Evolutionary conservation across 1,284 basidiomycete genomes (phyloP).

Genomic region (Phylloboletellus chloephorus): DNA sequence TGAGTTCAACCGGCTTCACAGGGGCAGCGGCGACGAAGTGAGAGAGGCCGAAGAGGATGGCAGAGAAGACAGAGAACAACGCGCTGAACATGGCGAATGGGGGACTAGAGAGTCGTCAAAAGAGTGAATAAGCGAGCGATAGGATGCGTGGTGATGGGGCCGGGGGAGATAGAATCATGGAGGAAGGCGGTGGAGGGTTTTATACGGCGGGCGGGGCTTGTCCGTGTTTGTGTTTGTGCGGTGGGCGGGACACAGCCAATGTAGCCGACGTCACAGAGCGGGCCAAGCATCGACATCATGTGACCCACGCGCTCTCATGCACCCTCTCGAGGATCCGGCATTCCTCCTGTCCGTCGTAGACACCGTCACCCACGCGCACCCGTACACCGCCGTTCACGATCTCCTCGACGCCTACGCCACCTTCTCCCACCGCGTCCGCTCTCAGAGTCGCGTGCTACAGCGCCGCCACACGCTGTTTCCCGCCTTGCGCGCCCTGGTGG

Average conservation of each 20-base stretch:
- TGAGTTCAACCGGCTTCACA: slow-evolving; percentile 28
- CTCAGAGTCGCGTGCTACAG: slow-evolving; percentile 28
- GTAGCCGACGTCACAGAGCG: no score
- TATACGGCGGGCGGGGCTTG: slow-evolving; percentile 20
- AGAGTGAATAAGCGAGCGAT: slow-evolving; percentile 15
- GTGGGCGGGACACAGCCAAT: no score
- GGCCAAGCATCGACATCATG: no score
- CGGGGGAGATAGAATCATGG: neutral
- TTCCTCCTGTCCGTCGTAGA: slow-evolving; percentile 42
- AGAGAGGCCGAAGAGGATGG: slow-evolving; percentile 17
- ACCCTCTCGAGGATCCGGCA: slow-evolving; percentile 18
- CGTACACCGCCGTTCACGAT: slow-evolving; percentile 42
- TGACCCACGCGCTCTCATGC: neutral
- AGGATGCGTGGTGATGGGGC: slow-evolving; percentile 1
- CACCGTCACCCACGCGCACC: slow-evolving; percentile 37
- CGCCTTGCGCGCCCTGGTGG: slow-evolving; percentile 31
- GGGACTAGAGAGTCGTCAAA: slow-evolving; percentile 15
- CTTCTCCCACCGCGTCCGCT: slow-evolving; percentile 41
- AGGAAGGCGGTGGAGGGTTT: slow-evolving; percentile 4
- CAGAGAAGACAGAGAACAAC: slow-evolving; percentile 18
- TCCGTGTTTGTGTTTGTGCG: slow-evolving; percentile 25
- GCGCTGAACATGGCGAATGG: slow-evolving; percentile 20
- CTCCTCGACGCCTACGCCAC: slow-evolving; percentile 54
- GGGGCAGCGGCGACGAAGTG: slow-evolving; percentile 28
- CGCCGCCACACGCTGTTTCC: slow-evolving; percentile 18